Evolutionary conservation across 176 grass and related monocot species (phyloP).

Genomic region (Zea luxurians): DNA sequence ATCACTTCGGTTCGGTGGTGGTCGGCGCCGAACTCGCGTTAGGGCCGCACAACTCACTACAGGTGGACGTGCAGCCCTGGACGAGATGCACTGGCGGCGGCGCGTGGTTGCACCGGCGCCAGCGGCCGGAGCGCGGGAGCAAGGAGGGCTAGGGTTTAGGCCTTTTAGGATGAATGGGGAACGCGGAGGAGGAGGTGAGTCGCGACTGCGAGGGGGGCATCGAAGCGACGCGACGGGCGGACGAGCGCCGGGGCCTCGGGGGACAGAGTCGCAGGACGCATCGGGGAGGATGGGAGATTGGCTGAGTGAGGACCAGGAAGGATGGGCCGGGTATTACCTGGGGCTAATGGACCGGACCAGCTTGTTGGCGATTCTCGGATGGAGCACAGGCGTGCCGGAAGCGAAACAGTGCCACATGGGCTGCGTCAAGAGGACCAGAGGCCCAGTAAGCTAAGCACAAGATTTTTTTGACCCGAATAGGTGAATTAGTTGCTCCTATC

Average conservation of each 20-base stretch:
- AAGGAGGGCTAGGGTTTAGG: slow-evolving; percentile 31
- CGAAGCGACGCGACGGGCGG: slow-evolving; percentile 27
- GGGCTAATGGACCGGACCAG: background rate
- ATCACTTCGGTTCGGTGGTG: background rate
- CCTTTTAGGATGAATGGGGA: slow-evolving; percentile 32
- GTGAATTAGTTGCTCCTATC: too few relatives aligned
- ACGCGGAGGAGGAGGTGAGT: slow-evolving; percentile 24
- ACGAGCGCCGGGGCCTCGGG: slow-evolving; percentile 14
- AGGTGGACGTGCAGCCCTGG: background rate
- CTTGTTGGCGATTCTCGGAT: too few relatives aligned
- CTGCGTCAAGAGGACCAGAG: too few relatives aligned
- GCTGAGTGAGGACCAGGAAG: background rate
- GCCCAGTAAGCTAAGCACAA: too few relatives aligned
- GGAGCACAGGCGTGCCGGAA: too few relatives aligned
- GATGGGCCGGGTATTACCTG: background rate
- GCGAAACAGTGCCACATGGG: too few relatives aligned
- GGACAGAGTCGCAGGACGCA: background rate
- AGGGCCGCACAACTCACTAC: background rate
- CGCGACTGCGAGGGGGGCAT: slow-evolving; percentile 4
- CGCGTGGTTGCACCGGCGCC: background rate
- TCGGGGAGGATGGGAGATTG: slow-evolving; percentile 30
- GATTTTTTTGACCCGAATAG: too few relatives aligned
- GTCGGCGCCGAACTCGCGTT: slow-evolving; percentile 2
- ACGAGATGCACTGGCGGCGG: background rate
- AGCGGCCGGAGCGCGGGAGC: background rate